Evolutionary conservation across 176 grass and related monocot species (phyloP).

Genomic region (Oryza officinalis): DNA sequence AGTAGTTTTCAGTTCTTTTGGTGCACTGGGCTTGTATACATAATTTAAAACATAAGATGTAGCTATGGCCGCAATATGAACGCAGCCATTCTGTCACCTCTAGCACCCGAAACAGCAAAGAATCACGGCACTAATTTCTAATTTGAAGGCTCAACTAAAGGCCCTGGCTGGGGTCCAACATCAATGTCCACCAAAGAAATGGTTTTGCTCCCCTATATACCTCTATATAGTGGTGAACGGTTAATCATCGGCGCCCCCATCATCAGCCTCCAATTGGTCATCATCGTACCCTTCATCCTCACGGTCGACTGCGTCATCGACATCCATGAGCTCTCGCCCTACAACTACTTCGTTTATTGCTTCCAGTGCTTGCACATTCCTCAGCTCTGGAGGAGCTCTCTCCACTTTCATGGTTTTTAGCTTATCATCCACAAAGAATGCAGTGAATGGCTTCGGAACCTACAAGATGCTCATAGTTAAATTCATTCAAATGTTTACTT

Average conservation of each 20-base stretch:
- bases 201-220: neutral
- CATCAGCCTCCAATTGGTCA: slow-evolving; percentile 55
- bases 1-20: neutral
- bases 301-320: slow-evolving; percentile 48
- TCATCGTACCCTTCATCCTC: slow-evolving; percentile 54
- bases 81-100: neutral
- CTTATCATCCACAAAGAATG: slow-evolving; percentile 70
- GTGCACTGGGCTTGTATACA: neutral
- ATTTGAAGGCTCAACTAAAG: neutral
- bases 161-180: neutral
- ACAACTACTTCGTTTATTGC: slow-evolving; percentile 43
- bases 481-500: slow-evolving; percentile 23
- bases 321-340: slow-evolving; percentile 43
- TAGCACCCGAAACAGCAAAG: neutral
- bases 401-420: slow-evolving; percentile 60
- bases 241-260: slow-evolving; percentile 53
- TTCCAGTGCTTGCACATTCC: slow-evolving; percentile 25
- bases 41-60: neutral
- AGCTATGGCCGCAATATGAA: neutral
- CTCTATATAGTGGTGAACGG: neutral
- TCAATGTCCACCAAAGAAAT: neutral
- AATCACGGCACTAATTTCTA: neutral
- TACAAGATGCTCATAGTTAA: slow-evolving; percentile 30
- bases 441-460: slow-evolving; percentile 69
- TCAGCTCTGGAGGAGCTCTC: slow-evolving; percentile 22